phyloP scores from a whole-genome alignment of 1,284 basidiomycete genomes.

The Gymnopus androsaceus region DNA sequence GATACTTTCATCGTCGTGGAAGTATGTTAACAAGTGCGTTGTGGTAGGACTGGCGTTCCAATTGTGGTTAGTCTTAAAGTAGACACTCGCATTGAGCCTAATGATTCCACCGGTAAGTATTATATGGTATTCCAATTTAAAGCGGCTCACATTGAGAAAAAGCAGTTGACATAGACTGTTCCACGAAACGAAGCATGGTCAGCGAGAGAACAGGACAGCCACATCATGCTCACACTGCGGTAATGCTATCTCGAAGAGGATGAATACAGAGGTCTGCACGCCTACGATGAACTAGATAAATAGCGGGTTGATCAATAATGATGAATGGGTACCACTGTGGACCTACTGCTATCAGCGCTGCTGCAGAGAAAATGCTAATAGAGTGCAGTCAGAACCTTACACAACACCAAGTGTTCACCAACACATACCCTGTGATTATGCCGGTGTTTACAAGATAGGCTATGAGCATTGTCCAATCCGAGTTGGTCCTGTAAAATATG shows the following conservation, averaged over 20 bases:
- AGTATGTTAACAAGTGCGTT: background rate
- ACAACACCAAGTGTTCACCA: background rate
- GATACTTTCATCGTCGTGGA: background rate
- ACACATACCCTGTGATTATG: slow-evolving; percentile 14
- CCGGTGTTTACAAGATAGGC: slow-evolving; percentile 18
- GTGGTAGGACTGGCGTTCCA: background rate
- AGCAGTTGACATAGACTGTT: slow-evolving; percentile 17
- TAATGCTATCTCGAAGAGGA: slow-evolving; percentile 8
- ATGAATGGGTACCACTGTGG: background rate
- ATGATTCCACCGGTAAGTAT: background rate
- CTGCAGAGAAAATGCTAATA: slow-evolving; percentile 11
- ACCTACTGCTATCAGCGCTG: slow-evolving; percentile 14
- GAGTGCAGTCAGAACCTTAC: background rate
- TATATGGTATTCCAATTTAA: background rate
- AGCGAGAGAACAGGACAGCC: background rate
- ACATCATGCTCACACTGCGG: slow-evolving; percentile 12
- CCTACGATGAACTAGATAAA: slow-evolving; percentile 7
- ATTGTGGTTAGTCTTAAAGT: slow-evolving; percentile 13
- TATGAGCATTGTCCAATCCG: slow-evolving; percentile 13
- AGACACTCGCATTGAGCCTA: slow-evolving; percentile 18
- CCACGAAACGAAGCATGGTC: no score
- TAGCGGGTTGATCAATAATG: background rate
- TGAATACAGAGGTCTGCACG: slow-evolving; percentile 10
- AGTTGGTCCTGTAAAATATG: slow-evolving; percentile 12
- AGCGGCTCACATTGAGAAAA: slow-evolving; percentile 17